A percentile compares a stretch with the other conserved stretches of the same genome.
Evolutionary conservation across 1,284 basidiomycete species (phyloP).

Genomic region (Nidula niveotomentosa): DNA sequence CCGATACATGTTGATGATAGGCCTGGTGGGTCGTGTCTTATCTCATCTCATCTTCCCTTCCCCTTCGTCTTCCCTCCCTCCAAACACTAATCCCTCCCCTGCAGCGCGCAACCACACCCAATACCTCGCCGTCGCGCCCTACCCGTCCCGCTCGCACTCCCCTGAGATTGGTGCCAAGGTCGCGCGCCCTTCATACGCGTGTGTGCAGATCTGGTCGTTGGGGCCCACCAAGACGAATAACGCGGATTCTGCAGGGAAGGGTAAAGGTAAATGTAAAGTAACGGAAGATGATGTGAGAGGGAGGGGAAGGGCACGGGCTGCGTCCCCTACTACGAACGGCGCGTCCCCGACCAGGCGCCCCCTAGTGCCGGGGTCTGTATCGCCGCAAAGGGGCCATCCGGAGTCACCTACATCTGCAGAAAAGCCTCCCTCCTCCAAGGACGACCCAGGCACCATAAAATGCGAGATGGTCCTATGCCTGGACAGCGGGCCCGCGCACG

Average conservation of each 20-base stretch:
- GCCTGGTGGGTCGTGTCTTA: constrained; percentile 31
- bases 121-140: constrained; percentile 82
- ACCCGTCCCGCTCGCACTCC: constrained; percentile 59
- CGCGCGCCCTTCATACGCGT: constrained; percentile 50
- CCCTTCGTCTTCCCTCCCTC: background rate
- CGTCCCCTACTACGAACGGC: no score
- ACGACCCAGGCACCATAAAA: constrained; percentile 27
- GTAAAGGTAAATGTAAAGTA: constrained; percentile 2
- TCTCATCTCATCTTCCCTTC: background rate
- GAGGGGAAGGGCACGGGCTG: constrained; percentile 23
- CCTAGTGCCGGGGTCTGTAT: no score
- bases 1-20: constrained; percentile 69
- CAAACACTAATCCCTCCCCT: background rate
- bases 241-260: background rate
- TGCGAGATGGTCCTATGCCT: constrained; percentile 81
- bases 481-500: constrained; percentile 71
- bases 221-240: constrained; percentile 20
- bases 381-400: no score
- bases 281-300: constrained; percentile 16
- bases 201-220: constrained; percentile 73
- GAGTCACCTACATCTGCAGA: no score
- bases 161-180: constrained; percentile 59
- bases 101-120: constrained; percentile 59
- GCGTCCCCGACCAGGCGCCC: no score
- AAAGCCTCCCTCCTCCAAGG: no score